A percentile compares a stretch with the other conserved stretches of the same genome.
Conservation (phyloP, 1,284 basidiomycete species). For the Cystobasidium slooffiae region DNA sequence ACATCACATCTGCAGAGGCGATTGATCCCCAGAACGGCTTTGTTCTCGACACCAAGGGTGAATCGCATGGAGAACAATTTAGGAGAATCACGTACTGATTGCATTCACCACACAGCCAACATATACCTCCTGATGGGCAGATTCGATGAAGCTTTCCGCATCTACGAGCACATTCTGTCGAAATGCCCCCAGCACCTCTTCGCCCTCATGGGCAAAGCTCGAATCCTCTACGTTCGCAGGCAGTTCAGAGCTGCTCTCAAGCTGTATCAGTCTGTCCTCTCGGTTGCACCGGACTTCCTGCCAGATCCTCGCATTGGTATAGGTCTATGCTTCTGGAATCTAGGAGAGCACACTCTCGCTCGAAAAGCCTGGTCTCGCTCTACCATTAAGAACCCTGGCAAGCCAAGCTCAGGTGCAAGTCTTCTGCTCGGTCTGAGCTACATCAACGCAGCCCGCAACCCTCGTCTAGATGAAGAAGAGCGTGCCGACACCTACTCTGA, state of each 20-base stretch:
- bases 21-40: conserved; percentile 14
- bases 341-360: conserved; percentile 78
- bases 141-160: conserved; percentile 74
- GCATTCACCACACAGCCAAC: conserved; percentile 10
- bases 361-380: conserved; percentile 84
- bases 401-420: conserved; percentile 28
- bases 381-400: conserved; percentile 61
- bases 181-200: conserved; percentile 29
- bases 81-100: conserved; percentile 67
- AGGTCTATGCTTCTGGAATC: conserved; percentile 84
- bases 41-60: conserved; percentile 46
- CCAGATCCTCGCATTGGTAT: conserved; percentile 93
- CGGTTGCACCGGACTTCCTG: conserved; percentile 72
- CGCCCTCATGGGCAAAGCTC: conserved; percentile 64
- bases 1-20: conserved; percentile 18
- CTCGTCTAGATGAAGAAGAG: conserved; percentile 61
- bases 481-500: conserved; percentile 63
- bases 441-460: conserved; percentile 26
- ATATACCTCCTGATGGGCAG: conserved; percentile 59
- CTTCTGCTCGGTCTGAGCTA: conserved; percentile 40
- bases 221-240: conserved; percentile 77
- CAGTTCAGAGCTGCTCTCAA: conserved; percentile 77
- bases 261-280: conserved; percentile 76
- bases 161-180: conserved; percentile 71
- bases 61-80: conserved; percentile 21